phyloP scores from a whole-genome alignment of 1,139 yeast genomes.

The Taphrina deformans region DNA sequence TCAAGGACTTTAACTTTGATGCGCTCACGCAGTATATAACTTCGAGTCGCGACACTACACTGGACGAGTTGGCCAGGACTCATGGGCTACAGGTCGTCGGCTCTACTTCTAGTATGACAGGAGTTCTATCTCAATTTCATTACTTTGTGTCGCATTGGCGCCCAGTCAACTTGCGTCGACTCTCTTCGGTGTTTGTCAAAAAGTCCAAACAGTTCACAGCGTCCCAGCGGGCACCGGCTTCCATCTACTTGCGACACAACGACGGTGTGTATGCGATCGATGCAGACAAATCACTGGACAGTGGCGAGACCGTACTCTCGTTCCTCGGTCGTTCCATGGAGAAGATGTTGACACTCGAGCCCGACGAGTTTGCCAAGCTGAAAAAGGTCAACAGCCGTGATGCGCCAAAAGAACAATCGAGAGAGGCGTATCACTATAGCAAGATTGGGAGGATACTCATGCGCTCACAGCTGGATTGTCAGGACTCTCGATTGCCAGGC shows the following conservation, averaged over 20 bases:
- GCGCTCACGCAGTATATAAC: slow-evolving; percentile 60
- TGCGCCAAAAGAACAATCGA: slow-evolving; percentile 34
- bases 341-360: slow-evolving; percentile 39
- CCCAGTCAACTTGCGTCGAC: slow-evolving; percentile 50
- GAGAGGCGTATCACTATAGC: slow-evolving; percentile 65
- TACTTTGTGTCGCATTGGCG: slow-evolving; percentile 63
- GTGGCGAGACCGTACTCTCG: slow-evolving; percentile 65
- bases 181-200: slow-evolving; percentile 51
- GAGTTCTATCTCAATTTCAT: slow-evolving; percentile 72
- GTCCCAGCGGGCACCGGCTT: slow-evolving; percentile 50
- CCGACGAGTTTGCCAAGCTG: slow-evolving; percentile 50
- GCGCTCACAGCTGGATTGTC: slow-evolving; percentile 90
- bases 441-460: slow-evolving; percentile 66
- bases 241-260: slow-evolving; percentile 49
- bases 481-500: slow-evolving; percentile 75
- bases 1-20: slow-evolving; percentile 66
- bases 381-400: slow-evolving; percentile 40
- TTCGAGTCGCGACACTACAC: slow-evolving; percentile 62
- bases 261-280: slow-evolving; percentile 62
- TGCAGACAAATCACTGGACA: slow-evolving; percentile 66
- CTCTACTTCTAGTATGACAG: slow-evolving; percentile 87
- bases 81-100: slow-evolving; percentile 58
- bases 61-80: slow-evolving; percentile 54
- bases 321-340: slow-evolving; percentile 53
- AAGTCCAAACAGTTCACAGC: slow-evolving; percentile 39